Evolutionary conservation across 805 yeast species (phyloP), one percentile per base, ranked within the genome.

Genomic region (Nadsonia fulvescens): DNA sequence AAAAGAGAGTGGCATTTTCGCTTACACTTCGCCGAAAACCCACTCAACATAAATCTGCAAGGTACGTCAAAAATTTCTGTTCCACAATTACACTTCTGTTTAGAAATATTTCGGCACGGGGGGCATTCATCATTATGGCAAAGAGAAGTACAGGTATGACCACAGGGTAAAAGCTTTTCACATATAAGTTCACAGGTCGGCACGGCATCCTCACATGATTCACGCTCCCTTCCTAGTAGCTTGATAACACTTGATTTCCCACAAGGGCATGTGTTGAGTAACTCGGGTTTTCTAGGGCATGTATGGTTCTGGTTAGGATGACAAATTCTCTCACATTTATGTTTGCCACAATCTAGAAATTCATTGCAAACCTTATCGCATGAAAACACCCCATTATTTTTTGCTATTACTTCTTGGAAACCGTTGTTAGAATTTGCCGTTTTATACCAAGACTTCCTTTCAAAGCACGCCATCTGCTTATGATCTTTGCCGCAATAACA

Each of bases 51-150:
- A 32, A 73, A 64, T 24, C 47, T 49, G 43, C 93, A 79, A 1
- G 86, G 71, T 5, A 73, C 72, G 5, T 58, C 42, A 43, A 53
- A 77, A n/a, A 51, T 18, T 24, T 34, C 36, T 13, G 31, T 58
- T 2, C 65, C 65, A 48, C 95, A 82, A 1, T 58, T 46, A 47
- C 94, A 82, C 23, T 54, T 56, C 5, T 53, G 45, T 8, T 62
- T 63, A 7, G 66, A 55, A 15, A 55, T 32, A 35, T 62, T 61
- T 35, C 48, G 56, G 48, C 94, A 83, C 3, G 70, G 67, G 5
- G 71, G 58, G 43, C 93, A 82, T 2, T 59, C 58, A 1, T 92
- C 94, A 8, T 57, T 61, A 46, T 82, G 95, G 47, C 95, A 82
- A 14, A 53, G 53, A 46, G 65, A 58, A 31, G 58, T 55, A 47